These are phyloP conservation scores for Kluyveromyces nonfermentans DNA, from an alignment of 805 yeast genomes.

Conservation along the genomic window DNA sequence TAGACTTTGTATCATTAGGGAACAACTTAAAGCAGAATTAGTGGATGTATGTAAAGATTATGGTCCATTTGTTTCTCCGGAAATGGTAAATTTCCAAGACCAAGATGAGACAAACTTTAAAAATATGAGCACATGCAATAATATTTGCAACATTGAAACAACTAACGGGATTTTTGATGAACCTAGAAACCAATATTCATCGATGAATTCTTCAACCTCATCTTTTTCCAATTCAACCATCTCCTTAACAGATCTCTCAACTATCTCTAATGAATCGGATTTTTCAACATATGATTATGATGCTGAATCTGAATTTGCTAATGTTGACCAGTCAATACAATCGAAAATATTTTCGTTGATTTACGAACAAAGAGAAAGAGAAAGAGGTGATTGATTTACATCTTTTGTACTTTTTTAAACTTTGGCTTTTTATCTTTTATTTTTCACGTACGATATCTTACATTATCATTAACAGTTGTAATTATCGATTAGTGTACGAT, in stretches of 20 bases:
- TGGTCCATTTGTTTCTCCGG: slow-evolving; percentile 85
- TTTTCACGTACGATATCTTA: too few species aligned
- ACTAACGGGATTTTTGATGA: background rate
- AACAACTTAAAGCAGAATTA: slow-evolving; percentile 55
- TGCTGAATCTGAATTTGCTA: slow-evolving; percentile 6
- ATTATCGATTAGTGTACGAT: too few species aligned
- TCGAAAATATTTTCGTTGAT: slow-evolving; percentile 18
- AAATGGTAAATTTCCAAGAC: slow-evolving; percentile 44
- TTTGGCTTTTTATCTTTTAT: too few species aligned
- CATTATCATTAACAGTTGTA: too few species aligned
- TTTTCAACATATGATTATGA: background rate
- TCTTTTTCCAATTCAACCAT: slow-evolving; percentile 48
- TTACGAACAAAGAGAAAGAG: slow-evolving; percentile 17
- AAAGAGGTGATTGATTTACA: slow-evolving; percentile 11
- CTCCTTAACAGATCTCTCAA: slow-evolving; percentile 55
- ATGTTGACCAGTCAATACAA: slow-evolving; percentile 8
- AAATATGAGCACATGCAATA: slow-evolving; percentile 3
- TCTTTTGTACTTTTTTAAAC: background rate
- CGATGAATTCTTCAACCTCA: slow-evolving; percentile 26
- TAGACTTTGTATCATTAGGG: slow-evolving; percentile 50
- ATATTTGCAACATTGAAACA: slow-evolving; percentile 3
- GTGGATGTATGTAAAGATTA: slow-evolving; percentile 71
- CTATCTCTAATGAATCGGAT: slow-evolving; percentile 31
- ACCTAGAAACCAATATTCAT: slow-evolving; percentile 22
- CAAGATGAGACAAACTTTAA: slow-evolving; percentile 3